A percentile compares a stretch with the other conserved stretches of the same genome.
These are phyloP conservation scores for Xylaria bambusicola DNA, from an alignment of 495 filamentous ascomycete genomes.

Conservation along the genomic window DNA sequence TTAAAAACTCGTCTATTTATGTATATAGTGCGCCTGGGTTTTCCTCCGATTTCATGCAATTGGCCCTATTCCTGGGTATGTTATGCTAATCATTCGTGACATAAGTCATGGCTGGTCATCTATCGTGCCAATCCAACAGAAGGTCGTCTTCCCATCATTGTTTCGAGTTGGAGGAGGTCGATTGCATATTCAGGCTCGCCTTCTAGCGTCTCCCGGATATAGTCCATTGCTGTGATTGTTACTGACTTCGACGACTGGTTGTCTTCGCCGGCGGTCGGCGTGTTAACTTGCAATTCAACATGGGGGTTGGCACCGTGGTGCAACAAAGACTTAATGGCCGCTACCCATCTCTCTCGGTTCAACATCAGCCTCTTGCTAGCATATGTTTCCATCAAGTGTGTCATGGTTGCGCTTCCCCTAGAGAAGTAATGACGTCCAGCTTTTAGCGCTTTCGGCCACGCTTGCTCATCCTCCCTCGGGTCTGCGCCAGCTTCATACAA, in stretches of 20 bases:
- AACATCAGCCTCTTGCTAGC: slow-evolving; percentile 31
- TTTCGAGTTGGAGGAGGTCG: slow-evolving; percentile 33
- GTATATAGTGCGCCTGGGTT: slow-evolving; percentile 7
- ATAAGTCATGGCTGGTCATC: slow-evolving; percentile 5
- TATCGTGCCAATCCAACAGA: slow-evolving; percentile 30
- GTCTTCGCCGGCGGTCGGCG: slow-evolving; percentile 22
- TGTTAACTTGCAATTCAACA: slow-evolving; percentile 27
- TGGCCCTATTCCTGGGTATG: slow-evolving; percentile 2
- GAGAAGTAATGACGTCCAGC: slow-evolving; percentile 35
- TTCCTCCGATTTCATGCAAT: slow-evolving; percentile 4
- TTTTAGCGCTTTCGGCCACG: slow-evolving; percentile 29
- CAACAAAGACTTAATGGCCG: slow-evolving; percentile 33
- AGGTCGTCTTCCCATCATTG: slow-evolving; percentile 29
- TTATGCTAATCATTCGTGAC: slow-evolving; percentile 10
- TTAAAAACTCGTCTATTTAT: not conserved
- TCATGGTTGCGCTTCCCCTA: slow-evolving; percentile 34
- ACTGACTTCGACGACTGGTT: slow-evolving; percentile 29
- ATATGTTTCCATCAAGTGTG: slow-evolving; percentile 32
- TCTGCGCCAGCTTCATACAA: slow-evolving; percentile 28
- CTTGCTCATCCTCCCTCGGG: slow-evolving; percentile 21
- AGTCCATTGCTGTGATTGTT: slow-evolving; percentile 28
- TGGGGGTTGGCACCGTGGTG: slow-evolving; percentile 33
- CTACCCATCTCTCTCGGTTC: slow-evolving; percentile 35
- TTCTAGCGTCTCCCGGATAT: slow-evolving; percentile 33
- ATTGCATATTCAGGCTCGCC: slow-evolving; percentile 36